Evolutionary conservation across 345 rosid species (phyloP).

Genomic region (Eucalyptus regnans): DNA sequence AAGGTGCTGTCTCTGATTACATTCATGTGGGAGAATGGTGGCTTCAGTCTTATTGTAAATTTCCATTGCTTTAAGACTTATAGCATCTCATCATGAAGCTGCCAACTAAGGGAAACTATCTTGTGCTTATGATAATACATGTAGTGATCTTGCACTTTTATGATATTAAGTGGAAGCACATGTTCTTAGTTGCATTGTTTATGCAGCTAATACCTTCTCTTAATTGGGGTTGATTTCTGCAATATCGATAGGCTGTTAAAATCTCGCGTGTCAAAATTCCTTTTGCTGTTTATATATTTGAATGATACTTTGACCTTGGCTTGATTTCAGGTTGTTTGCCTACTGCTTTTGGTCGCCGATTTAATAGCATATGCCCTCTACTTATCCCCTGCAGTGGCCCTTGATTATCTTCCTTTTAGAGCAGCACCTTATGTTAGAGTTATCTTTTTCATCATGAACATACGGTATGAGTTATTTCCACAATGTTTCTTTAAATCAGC

Average conservation of each 20-base stretch:
- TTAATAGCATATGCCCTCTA: constrained; percentile 59
- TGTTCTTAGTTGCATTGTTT: not conserved
- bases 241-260: not conserved
- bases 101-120: not conserved
- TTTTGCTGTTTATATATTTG: not conserved
- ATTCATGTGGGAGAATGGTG: not conserved
- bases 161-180: not conserved
- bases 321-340: constrained; percentile 54
- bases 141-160: not conserved
- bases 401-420: constrained; percentile 65
- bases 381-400: constrained; percentile 51
- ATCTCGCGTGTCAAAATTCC: not conserved
- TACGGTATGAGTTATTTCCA: constrained; percentile 34
- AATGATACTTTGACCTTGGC: not conserved
- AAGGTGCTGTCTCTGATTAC: not conserved
- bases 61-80: not conserved
- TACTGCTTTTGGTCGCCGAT: constrained; percentile 60
- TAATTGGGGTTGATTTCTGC: not conserved
- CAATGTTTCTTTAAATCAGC: not conserved
- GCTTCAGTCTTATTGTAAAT: not conserved
- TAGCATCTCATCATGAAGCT: not conserved
- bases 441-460: constrained; percentile 56
- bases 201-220: not conserved
- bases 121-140: not conserved
- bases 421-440: constrained; percentile 89